Conservation (phyloP, 2,329 filamentous ascomycete genomes). For the Grosmannia serpens region DNA sequence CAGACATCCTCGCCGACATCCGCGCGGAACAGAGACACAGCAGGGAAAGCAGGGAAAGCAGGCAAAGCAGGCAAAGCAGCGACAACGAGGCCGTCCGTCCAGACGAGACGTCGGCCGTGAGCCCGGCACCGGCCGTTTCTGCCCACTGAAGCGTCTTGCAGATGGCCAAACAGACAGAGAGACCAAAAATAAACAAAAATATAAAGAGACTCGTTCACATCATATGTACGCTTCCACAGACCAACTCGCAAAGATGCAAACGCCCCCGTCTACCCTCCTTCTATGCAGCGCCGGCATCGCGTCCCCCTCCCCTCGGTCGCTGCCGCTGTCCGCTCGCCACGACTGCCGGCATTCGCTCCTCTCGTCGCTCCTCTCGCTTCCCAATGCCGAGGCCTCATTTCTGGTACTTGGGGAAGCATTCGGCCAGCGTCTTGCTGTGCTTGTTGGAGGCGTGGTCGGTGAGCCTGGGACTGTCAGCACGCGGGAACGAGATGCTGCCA, state of each 20-base stretch:
- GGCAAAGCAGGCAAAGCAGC: not conserved
- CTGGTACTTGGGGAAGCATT: slow-evolving; percentile 54
- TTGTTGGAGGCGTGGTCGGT: slow-evolving; percentile 64
- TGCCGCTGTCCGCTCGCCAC: too few relatives aligned
- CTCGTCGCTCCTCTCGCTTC: not conserved
- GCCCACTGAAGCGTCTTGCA: too few relatives aligned
- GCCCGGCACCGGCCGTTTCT: too few relatives aligned
- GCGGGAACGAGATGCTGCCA: slow-evolving; percentile 7
- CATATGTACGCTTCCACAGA: too few relatives aligned
- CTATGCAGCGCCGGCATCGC: too few relatives aligned
- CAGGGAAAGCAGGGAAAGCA: slow-evolving; percentile 1
- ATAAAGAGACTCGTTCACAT: not conserved
- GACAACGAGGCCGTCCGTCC: not conserved
- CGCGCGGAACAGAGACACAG: slow-evolving; percentile 40
- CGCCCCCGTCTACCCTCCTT: too few relatives aligned
- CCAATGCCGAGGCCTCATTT: slow-evolving; percentile 8
- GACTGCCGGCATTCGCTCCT: not conserved
- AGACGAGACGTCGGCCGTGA: too few relatives aligned
- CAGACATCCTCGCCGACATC: slow-evolving; percentile 47
- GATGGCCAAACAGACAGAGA: too few relatives aligned
- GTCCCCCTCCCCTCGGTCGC: too few relatives aligned
- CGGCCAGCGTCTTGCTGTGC: slow-evolving; percentile 59
- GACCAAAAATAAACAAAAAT: not conserved
- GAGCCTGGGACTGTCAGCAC: slow-evolving; percentile 32
- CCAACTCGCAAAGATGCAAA: too few relatives aligned